Conservation (phyloP, 129 eudicot species). For the Logfia minima region DNA sequence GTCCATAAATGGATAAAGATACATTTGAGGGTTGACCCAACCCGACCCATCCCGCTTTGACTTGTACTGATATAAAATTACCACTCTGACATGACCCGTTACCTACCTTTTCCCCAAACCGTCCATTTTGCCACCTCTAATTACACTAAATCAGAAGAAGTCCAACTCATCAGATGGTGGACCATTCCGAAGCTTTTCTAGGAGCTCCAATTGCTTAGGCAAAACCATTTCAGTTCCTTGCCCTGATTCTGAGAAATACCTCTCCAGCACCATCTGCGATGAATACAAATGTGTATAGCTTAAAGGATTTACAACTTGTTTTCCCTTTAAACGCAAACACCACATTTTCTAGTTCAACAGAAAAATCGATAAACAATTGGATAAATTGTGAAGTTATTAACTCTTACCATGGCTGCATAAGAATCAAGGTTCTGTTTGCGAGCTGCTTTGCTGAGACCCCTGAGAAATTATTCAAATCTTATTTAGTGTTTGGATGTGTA, state of each 20-base stretch:
- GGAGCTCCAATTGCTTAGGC: conserved; percentile 84
- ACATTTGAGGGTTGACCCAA: not conserved
- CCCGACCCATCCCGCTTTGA: not conserved
- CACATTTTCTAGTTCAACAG: not conserved
- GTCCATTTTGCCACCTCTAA: conserved; percentile 10
- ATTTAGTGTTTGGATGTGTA: not conserved
- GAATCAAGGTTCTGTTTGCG: conserved; percentile 72
- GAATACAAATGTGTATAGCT: not conserved
- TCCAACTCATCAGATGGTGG: conserved; percentile 53
- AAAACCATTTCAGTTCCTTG: conserved; percentile 65
- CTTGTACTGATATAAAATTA: not conserved
- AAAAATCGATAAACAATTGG: not conserved
- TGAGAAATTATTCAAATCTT: conserved; percentile 30
- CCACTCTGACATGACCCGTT: not conserved
- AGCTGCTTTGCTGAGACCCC: conserved; percentile 74
- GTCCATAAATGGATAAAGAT: not conserved
- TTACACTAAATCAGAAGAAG: conserved; percentile 28
- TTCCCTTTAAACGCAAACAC: not conserved
- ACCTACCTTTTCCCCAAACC: not conserved
- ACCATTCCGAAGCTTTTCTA: conserved; percentile 64
- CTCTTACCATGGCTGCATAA: conserved; percentile 84
- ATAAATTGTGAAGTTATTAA: not conserved
- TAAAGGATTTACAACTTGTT: not conserved
- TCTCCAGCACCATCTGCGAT: conserved; percentile 75
- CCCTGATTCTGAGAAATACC: conserved; percentile 69